phyloP scores from a whole-genome alignment of 2,329 filamentous ascomycete species.

The Cladophialophora bantiana region DNA sequence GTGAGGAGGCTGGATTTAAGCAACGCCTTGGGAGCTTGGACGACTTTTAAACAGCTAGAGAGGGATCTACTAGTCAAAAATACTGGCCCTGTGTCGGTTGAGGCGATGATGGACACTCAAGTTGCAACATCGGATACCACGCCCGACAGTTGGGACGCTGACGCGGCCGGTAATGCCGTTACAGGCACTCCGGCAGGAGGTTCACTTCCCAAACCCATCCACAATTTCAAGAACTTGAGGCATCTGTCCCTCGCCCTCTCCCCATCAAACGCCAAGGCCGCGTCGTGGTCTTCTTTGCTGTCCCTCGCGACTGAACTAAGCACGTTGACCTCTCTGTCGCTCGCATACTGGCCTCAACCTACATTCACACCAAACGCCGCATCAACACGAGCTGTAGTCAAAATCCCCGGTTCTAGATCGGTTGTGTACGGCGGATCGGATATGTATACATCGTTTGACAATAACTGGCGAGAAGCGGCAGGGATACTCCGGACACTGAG shows the following conservation, averaged over 20 bases:
- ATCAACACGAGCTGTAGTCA: conserved; percentile 32
- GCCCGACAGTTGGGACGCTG: conserved; percentile 53
- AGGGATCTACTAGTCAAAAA: conserved; percentile 50
- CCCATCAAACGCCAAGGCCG: conserved; percentile 44
- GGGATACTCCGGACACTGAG: conserved; percentile 64
- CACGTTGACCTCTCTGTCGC: conserved; percentile 67
- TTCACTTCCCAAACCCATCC: conserved; percentile 25
- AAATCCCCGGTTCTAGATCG: conserved; percentile 23
- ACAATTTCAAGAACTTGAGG: conserved; percentile 59
- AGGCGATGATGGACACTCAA: not conserved
- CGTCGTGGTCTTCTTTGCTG: conserved; percentile 64
- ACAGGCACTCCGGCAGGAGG: not conserved
- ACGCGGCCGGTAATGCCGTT: conserved; percentile 30
- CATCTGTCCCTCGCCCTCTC: conserved; percentile 66
- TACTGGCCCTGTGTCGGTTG: conserved; percentile 29
- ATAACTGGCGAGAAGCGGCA: conserved; percentile 64
- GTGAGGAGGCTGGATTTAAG: conserved; percentile 62
- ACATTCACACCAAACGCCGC: conserved; percentile 63
- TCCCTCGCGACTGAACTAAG: conserved; percentile 59
- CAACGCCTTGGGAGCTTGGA: conserved; percentile 56
- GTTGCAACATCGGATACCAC: conserved; percentile 9
- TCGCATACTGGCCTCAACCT: conserved; percentile 68
- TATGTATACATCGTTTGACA: conserved; percentile 60
- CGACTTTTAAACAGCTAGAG: conserved; percentile 58
- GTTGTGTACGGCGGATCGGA: conserved; percentile 60